Percentiles rank a stretch among this genome's conserved stretches.
These are phyloP conservation scores for Lophiotrema nucula DNA, from an alignment of 495 filamentous ascomycete genomes.

Conservation along the genomic window DNA sequence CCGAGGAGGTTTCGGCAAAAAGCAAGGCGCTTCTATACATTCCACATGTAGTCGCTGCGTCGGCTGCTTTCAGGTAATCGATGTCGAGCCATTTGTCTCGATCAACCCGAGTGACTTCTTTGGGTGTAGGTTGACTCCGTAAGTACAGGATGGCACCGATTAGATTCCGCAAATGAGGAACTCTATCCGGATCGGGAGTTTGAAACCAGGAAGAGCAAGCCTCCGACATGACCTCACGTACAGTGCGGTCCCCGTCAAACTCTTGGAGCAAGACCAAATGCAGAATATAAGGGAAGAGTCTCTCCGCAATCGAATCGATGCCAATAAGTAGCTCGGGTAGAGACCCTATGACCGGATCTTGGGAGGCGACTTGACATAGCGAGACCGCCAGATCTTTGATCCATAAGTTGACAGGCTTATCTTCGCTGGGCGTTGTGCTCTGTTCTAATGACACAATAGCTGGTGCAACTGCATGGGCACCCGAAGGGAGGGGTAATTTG, in stretches of 20 bases:
- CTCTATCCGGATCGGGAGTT: constrained; percentile 39
- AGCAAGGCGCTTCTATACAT: constrained; percentile 85
- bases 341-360: constrained; percentile 57
- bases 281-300: constrained; percentile 46
- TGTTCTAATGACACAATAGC: constrained; percentile 4
- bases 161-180: constrained; percentile 58
- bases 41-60: constrained; percentile 74
- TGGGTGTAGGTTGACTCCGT: constrained; percentile 70
- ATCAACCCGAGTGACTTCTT: constrained; percentile 74
- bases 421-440: constrained; percentile 4
- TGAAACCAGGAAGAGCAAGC: constrained; percentile 53
- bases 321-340: constrained; percentile 25
- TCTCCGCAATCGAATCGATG: constrained; percentile 32
- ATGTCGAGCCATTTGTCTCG: constrained; percentile 83
- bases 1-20: constrained; percentile 72
- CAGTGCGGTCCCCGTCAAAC: constrained; percentile 49
- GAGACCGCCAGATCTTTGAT: constrained; percentile 60
- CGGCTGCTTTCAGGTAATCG: constrained; percentile 68
- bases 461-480: not conserved
- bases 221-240: constrained; percentile 51
- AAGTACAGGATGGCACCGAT: constrained; percentile 85
- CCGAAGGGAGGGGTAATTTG: constrained; percentile 5
- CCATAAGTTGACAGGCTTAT: constrained; percentile 51
- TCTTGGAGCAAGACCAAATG: constrained; percentile 69
- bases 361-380: constrained; percentile 57